A percentile compares a stretch with the other conserved stretches of the same genome.
phyloP scores from a whole-genome alignment of 805 yeast genomes.

The Nakazawaea molendinolei region DNA sequence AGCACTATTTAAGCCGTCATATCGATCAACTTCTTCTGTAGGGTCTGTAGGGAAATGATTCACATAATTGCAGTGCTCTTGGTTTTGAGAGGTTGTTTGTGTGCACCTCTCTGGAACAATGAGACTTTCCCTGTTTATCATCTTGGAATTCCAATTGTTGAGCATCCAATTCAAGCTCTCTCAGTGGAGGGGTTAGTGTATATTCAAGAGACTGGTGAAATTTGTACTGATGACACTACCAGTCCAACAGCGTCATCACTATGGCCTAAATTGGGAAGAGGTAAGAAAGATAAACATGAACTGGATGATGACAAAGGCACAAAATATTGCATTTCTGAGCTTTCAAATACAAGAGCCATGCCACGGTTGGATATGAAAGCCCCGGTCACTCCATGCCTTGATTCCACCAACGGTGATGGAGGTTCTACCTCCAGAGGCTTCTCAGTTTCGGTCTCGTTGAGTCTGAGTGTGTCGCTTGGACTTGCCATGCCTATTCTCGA shows the following conservation, averaged over 20 bases:
- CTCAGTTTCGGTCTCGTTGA: conserved; percentile 4
- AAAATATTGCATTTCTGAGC: conserved; percentile 9
- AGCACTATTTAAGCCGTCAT: too few relatives aligned
- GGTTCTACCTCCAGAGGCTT: conserved; percentile 8
- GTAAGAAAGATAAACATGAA: background rate
- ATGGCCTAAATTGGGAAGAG: background rate
- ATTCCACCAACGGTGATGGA: conserved; percentile 9
- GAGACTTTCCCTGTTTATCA: background rate
- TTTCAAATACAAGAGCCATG: conserved; percentile 1
- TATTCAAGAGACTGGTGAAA: conserved; percentile 5
- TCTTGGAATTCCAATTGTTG: background rate
- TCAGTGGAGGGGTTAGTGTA: conserved; percentile 5
- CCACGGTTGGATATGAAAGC: background rate
- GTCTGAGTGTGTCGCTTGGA: background rate
- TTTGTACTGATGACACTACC: conserved; percentile 4
- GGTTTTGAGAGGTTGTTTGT: background rate
- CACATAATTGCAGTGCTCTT: background rate
- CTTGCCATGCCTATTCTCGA: conserved; percentile 1
- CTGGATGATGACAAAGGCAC: background rate
- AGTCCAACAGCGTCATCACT: background rate
- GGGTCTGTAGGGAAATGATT: too few relatives aligned
- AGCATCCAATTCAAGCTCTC: too few relatives aligned
- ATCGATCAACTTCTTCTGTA: too few relatives aligned
- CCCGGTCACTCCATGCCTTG: conserved; percentile 9
- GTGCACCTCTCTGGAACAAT: background rate